These are phyloP conservation scores for Rhododendron vialii DNA, from an alignment of 148 eudicot species.

Conservation along the genomic window DNA sequence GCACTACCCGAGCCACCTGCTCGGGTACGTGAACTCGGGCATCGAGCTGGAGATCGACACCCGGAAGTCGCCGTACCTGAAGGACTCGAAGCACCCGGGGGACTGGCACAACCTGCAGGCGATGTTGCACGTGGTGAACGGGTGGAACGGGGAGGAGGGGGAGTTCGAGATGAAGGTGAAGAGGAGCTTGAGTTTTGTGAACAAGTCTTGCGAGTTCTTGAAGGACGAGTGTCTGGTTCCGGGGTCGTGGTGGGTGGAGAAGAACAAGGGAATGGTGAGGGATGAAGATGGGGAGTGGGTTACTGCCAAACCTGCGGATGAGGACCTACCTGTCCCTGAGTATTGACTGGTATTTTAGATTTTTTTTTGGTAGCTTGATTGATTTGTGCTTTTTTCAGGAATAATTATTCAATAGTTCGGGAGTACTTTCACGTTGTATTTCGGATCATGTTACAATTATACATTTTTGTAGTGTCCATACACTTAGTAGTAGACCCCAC, in stretches of 20 bases:
- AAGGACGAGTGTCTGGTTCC: constrained; percentile 82
- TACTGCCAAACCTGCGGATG: constrained; percentile 35
- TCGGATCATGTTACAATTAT: too few relatives aligned
- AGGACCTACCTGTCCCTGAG: constrained; percentile 21
- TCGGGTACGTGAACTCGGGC: constrained; percentile 66
- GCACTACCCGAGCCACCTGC: constrained; percentile 48
- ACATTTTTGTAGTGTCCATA: too few relatives aligned
- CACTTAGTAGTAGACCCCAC: too few relatives aligned
- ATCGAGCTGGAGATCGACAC: constrained; percentile 53
- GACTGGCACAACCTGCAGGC: constrained; percentile 92
- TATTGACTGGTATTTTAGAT: background rate
- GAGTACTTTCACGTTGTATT: too few relatives aligned
- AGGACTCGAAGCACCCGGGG: constrained; percentile 66
- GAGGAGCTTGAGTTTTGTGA: constrained; percentile 76
- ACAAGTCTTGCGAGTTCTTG: constrained; percentile 64
- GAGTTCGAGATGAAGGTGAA: constrained; percentile 48
- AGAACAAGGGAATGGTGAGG: constrained; percentile 78
- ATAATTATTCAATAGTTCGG: too few relatives aligned
- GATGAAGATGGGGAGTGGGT: constrained; percentile 70
- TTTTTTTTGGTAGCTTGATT: too few relatives aligned
- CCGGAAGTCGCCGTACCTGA: constrained; percentile 56
- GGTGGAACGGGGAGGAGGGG: constrained; percentile 65
- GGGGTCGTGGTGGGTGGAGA: constrained; percentile 87
- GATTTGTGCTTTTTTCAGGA: background rate
- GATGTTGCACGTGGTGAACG: constrained; percentile 54